Base-by-base conservation (phyloP, 129 eudicot genomes). In the Mikania micrantha region DNA sequence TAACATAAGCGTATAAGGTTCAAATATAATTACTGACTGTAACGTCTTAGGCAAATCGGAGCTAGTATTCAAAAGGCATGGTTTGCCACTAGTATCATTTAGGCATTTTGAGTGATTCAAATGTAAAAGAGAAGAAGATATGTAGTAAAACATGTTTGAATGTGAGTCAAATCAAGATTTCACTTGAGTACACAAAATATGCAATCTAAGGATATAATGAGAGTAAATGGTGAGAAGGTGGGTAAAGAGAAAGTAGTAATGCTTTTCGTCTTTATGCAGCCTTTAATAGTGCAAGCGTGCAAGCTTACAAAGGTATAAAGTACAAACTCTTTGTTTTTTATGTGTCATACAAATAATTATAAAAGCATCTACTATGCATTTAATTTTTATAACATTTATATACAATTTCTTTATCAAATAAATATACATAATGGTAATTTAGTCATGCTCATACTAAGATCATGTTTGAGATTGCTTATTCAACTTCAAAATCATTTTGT, bases 241-340 rank as follows among this genome's bases (percentile, higher is more conserved):
- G 12, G n/a, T 9, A 35, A 66, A 41, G 45, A 38, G 38, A 64
- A 74, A 40, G 16, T 5, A 8, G 21, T 60, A 66, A 57, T 59
- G 67, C 52, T 28, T 62, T 74, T 74, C 19, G 36, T 64, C 72
- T 42, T 74, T 76, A 49, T 69, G 76, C 76, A 76, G 69, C 80
- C 66, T 76, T 69, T 32, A 69, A 52, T 60, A 40, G 65, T 52
- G 66, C 49, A 64, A 76, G 76, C 76, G 69, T 68, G 69, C 80
- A 56, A 40, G 10, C 50, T 54, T 66, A 41, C 44, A 67, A 52
- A 34, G 64, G 38, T 11, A n/a, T 35, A 75, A 60, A 48, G 60
- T 41, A 32, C 52, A 42, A 47, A 20, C 49, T 22, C 11, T 58
- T 45, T 32, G 34, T 63, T 60, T 52, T 32, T 60, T 49, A 29